Evolutionary conservation across 148 eudicot genomes (phyloP), one percentile per base, ranked within the genome.

Genomic region (Camellia lanceoleosa): DNA sequence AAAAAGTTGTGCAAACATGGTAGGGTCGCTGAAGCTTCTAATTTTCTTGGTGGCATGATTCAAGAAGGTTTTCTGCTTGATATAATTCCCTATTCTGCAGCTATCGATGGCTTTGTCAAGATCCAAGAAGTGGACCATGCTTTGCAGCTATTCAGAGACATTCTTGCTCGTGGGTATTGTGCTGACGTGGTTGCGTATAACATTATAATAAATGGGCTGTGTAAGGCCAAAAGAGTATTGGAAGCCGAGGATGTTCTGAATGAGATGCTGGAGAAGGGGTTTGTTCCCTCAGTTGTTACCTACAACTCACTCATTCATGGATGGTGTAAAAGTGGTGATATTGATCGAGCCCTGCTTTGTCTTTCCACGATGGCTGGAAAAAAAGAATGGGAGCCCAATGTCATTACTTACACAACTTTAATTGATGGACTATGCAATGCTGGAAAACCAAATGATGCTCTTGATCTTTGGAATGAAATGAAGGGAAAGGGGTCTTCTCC

Each of bases 131-230:
- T 88, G 71, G 98, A 94, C 73, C 77, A 19, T 43, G 95, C 92
- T 75, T 77, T 92, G 82, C 61, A 88, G 81, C 76, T 94, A 75
- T 94, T 89, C 80, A 83, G 74, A 68, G 88, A 84, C 68, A 78
- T 90, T 54, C 85, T 83, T 72, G 78, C 89, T 56, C 89, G 85
- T 75, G 98, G 97, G 63, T 88, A 87, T 76, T 85, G 86, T 61
- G 92, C 97, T 60, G 98, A 94, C 83, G 92, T 94, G 44, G 89
- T 94, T 73, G 87, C 98, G 65, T 92, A 89, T 80, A 94, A 94
- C 84, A 92, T 87, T 75, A 70, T 94, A 42, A 91, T 94, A 42
- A 90, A 91, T 55, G 98, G 98, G 11, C 87, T 94, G 20, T 91
- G 88, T 70, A 92, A 88, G 86, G 94, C 86, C 13, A 71, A 81